A percentile compares a stretch with the other conserved stretches of the same genome.
phyloP scores from a whole-genome alignment of 1,139 yeast genomes.

The Suhomyces guaymorum region DNA sequence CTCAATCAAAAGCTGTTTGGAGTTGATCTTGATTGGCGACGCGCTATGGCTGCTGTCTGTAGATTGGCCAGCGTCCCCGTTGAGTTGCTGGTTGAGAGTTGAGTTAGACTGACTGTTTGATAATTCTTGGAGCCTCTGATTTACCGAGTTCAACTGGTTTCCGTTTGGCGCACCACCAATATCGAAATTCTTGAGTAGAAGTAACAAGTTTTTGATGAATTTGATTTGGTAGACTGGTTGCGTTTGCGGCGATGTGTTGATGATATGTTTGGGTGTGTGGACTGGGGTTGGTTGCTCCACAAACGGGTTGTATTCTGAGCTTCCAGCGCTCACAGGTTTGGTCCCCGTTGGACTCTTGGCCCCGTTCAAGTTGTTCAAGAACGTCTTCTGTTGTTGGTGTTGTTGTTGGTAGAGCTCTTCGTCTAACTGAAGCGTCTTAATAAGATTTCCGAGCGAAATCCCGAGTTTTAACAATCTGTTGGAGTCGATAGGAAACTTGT shows the following conservation, averaged over 20 bases:
- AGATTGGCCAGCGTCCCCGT: slow-evolving; percentile 5
- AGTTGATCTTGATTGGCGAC: slow-evolving; percentile 45
- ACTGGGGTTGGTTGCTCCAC: slow-evolving; percentile 1
- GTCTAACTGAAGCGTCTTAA: slow-evolving; percentile 40
- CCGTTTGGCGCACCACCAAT: slow-evolving; percentile 26
- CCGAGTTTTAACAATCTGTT: slow-evolving; percentile 44
- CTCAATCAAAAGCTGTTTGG: slow-evolving; percentile 46
- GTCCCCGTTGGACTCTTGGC: slow-evolving; percentile 10
- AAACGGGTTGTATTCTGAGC: slow-evolving; percentile 9
- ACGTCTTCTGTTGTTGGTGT: slow-evolving; percentile 25
- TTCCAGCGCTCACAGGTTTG: slow-evolving; percentile 3
- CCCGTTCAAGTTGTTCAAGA: slow-evolving; percentile 16
- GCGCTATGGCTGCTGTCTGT: slow-evolving; percentile 13
- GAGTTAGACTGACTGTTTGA: slow-evolving; percentile 16
- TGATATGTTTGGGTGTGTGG: slow-evolving; percentile 13
- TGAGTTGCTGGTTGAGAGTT: slow-evolving; percentile 13
- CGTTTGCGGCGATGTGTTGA: slow-evolving; percentile 10
- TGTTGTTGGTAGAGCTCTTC: slow-evolving; percentile 33
- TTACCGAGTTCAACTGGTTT: slow-evolving; percentile 7
- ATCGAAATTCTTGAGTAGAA: slow-evolving; percentile 44
- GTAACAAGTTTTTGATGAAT: slow-evolving; percentile 37
- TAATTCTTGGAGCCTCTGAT: slow-evolving; percentile 12
- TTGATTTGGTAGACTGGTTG: slow-evolving; percentile 36
- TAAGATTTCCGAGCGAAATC: slow-evolving; percentile 45
- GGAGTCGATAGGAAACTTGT: slow-evolving; percentile 39